Percentiles rank a stretch among this genome's conserved stretches.
phyloP scores from a whole-genome alignment of 805 yeast species.

The Grigorovia transvaalensis region DNA sequence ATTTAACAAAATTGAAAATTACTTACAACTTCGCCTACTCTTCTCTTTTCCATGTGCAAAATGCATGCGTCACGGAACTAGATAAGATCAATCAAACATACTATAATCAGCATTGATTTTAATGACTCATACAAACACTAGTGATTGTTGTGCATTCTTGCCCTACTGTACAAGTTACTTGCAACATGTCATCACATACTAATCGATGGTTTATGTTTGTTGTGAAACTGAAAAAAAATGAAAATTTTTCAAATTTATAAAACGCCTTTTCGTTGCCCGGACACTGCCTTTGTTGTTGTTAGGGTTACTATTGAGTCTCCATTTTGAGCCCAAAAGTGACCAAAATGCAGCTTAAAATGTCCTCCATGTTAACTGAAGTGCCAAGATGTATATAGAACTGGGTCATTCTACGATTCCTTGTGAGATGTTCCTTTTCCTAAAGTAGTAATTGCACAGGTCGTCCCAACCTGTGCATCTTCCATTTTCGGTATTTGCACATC shows the following conservation, averaged over 20 bases:
- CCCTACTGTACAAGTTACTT: not conserved
- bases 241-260: not conserved
- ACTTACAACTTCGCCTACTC: constrained; percentile 2
- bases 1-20: constrained; percentile 10
- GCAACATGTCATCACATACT: not conserved
- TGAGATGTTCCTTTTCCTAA: not conserved
- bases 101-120: constrained; percentile 8
- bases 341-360: not conserved
- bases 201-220: not conserved
- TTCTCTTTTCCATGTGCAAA: too few relatives aligned
- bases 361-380: too few relatives aligned
- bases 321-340: not conserved
- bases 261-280: not conserved
- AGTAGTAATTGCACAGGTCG: not conserved
- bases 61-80: not conserved
- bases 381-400: too few relatives aligned
- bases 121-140: not conserved
- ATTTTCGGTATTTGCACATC: not conserved
- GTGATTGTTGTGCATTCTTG: not conserved
- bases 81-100: not conserved
- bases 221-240: not conserved
- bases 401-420: too few relatives aligned
- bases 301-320: not conserved
- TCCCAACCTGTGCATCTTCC: not conserved
- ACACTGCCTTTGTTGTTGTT: not conserved